Evolutionary conservation across 177 flowering plant genomes (phyloP).

Genomic region (Vitis hybrid): DNA sequence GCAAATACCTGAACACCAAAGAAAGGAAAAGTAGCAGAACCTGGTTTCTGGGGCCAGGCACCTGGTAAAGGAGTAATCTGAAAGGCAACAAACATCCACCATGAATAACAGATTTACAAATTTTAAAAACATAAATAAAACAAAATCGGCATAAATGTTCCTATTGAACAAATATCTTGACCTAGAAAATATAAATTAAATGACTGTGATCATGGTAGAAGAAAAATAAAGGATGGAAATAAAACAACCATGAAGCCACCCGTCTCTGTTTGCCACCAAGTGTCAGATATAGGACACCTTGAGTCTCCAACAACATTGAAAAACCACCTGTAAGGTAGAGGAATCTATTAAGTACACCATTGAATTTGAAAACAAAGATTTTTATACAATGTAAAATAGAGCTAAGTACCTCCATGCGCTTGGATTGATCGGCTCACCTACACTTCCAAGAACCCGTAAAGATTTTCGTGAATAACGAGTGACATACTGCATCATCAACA

Average conservation of each 20-base stretch:
- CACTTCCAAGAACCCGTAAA: slow-evolving; percentile 94
- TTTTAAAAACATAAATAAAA: neutral
- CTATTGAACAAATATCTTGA: neutral
- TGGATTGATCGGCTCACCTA: slow-evolving; percentile 99
- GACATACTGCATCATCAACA: slow-evolving; percentile 65
- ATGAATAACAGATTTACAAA: slow-evolving; percentile 1
- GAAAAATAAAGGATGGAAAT: neutral
- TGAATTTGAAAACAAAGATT: neutral
- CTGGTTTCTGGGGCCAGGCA: slow-evolving; percentile 99
- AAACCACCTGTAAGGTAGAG: slow-evolving; percentile 70
- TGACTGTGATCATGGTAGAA: neutral
- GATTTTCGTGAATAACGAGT: slow-evolving; percentile 87
- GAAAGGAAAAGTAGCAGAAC: slow-evolving; percentile 98
- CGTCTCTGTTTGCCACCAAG: slow-evolving; percentile 99
- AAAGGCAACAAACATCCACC: slow-evolving; percentile 14
- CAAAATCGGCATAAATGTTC: neutral
- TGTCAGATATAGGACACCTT: slow-evolving; percentile 96
- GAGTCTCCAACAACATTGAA: slow-evolving; percentile 91
- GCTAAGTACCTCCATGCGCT: slow-evolving; percentile 92
- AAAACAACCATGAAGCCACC: slow-evolving; percentile 90
- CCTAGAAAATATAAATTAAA: neutral
- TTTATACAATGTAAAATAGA: neutral
- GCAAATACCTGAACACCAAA: slow-evolving; percentile 89
- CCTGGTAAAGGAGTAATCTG: slow-evolving; percentile 99
- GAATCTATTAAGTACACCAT: neutral